Evolutionary conservation across 176 grass and related monocot genomes (phyloP).

Genomic region (Tuctoria greenei): DNA sequence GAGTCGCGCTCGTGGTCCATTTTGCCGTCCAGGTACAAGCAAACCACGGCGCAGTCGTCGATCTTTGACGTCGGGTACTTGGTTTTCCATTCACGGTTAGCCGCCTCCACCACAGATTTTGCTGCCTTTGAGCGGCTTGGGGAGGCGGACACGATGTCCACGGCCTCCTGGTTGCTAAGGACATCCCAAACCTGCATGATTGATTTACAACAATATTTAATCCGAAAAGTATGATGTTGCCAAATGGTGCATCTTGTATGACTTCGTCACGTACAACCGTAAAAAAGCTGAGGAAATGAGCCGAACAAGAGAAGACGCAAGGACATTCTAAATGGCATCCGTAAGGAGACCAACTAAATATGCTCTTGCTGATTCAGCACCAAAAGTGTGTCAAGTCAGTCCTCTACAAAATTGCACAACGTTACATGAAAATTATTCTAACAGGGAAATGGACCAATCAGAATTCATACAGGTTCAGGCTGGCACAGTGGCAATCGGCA

Average conservation of each 20-base stretch:
- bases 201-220: constrained; percentile 23
- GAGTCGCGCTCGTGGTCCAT: constrained; percentile 57
- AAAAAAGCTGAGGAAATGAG: constrained; percentile 16
- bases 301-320: constrained; percentile 21
- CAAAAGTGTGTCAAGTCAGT: not conserved
- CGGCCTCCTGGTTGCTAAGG: constrained; percentile 86
- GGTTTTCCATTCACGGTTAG: constrained; percentile 85
- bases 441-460: not conserved
- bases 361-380: constrained; percentile 27
- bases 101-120: constrained; percentile 73
- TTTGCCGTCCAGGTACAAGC: constrained; percentile 82
- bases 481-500: not conserved
- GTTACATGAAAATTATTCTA: not conserved
- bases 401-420: not conserved
- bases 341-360: constrained; percentile 20
- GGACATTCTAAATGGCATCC: constrained; percentile 4
- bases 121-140: constrained; percentile 64
- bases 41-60: constrained; percentile 89
- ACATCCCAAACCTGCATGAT: constrained; percentile 93
- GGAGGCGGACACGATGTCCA: constrained; percentile 76
- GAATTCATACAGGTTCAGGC: not conserved
- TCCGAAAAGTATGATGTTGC: not conserved
- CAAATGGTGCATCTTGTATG: not conserved
- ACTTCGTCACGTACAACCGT: not conserved
- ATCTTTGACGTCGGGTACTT: constrained; percentile 89